Evolutionary conservation across 2,329 filamentous ascomycete species (phyloP), one percentile per base, ranked within the genome.

Genomic region (Arthroderma sp.): DNA sequence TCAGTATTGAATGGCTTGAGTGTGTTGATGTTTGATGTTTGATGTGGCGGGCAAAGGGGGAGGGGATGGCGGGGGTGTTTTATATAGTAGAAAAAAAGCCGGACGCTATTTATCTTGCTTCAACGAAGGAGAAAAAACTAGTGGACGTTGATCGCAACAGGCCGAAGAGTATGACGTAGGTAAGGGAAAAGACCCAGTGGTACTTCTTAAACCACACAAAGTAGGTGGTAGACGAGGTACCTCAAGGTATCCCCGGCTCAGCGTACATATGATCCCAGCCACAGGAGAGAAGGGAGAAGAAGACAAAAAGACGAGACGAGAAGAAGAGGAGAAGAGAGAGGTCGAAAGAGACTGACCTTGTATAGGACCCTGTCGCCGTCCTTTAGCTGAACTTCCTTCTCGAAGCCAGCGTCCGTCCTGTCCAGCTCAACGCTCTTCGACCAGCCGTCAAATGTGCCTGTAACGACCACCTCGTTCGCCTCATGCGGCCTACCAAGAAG

Each of bases 361-460:
- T 96, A 98, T 69, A 85, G 84, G 65, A 95, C 85, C 76, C 93
- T 95, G 62, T 84, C 77, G 53, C 77, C 75, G 51, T 11, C 81
- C 76, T 54, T 77, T 35, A 97, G 78, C 56, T 81, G 76, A 60
- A 98, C 89, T 35, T 82, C 82, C 78, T 95, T 95, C 73, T 86
- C 79, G 73, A 94, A 95, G 62, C 72, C 70, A 62, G 72, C 71
- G 53, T 83, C 77, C 68, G 81, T 86, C 75, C 88, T 89, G 52
- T 90, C 84, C 58, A 98, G 81, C 76, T 87, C 82, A 71, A 91
- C 82, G 58, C 83, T 89, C 79, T 93, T 91, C 64, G 81, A 80
- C 93, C 93, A 98, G 76, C 88, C 81, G 75, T 97, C 91, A 70
- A 97, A 97, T 62, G 88, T 91, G 70, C 93, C 93, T 41, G 91